These are phyloP conservation scores for Lavandula angustifolia DNA, from an alignment of 257 asterid species.

Conservation along the genomic window DNA sequence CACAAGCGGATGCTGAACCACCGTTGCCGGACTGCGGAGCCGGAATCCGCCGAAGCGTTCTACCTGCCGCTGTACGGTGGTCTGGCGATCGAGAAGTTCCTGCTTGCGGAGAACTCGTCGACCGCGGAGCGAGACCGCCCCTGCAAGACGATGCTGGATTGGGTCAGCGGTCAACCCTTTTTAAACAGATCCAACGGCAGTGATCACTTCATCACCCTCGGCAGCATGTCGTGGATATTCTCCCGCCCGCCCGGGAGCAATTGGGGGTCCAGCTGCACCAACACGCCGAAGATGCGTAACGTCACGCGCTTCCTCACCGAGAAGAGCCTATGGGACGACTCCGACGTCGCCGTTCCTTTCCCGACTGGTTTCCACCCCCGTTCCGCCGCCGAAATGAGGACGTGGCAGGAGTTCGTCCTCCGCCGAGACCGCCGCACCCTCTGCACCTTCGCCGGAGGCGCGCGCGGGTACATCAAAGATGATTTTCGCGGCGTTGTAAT, in stretches of 20 bases:
- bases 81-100: slow-evolving; percentile 59
- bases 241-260: slow-evolving; percentile 50
- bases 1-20: slow-evolving; percentile 62
- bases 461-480: slow-evolving; percentile 54
- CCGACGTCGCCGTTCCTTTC: slow-evolving; percentile 78
- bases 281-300: slow-evolving; percentile 60
- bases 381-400: slow-evolving; percentile 36
- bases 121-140: slow-evolving; percentile 59
- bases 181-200: slow-evolving; percentile 53
- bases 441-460: slow-evolving; percentile 74
- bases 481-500: slow-evolving; percentile 63
- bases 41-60: slow-evolving; percentile 60
- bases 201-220: slow-evolving; percentile 74
- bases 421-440: slow-evolving; percentile 41
- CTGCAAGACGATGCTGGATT: slow-evolving; percentile 56
- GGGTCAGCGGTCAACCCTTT: slow-evolving; percentile 51
- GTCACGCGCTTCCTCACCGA: slow-evolving; percentile 68
- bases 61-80: slow-evolving; percentile 79
- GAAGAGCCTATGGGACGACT: slow-evolving; percentile 68
- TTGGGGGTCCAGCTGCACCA: slow-evolving; percentile 80
- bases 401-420: slow-evolving; percentile 66
- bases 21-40: slow-evolving; percentile 51
- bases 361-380: slow-evolving; percentile 88
- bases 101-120: slow-evolving; percentile 45
- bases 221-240: slow-evolving; percentile 85